These are phyloP conservation scores for Cunninghamia lanceolata DNA, from an alignment of 75 land plant genomes.

Conservation along the genomic window DNA sequence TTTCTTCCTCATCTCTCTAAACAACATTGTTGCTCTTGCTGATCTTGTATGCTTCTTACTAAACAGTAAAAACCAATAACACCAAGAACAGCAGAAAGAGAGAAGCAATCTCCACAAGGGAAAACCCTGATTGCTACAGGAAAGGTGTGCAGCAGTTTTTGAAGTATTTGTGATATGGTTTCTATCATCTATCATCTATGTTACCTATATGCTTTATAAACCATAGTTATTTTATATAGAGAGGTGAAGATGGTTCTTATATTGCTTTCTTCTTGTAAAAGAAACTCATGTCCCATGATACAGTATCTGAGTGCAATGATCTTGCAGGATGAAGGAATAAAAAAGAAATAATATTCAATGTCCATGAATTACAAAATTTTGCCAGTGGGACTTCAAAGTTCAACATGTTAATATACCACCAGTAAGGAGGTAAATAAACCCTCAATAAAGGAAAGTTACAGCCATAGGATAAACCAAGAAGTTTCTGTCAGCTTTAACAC, in stretches of 20 bases:
- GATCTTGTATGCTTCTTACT: constrained; percentile 46
- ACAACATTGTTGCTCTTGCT: not conserved
- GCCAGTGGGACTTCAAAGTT: not conserved
- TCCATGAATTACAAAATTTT: no score
- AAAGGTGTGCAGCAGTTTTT: constrained; percentile 39
- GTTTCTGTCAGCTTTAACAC: no score
- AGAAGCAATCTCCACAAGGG: constrained; percentile 56
- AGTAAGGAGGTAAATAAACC: not conserved
- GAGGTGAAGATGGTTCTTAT: no score
- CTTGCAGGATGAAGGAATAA: not conserved
- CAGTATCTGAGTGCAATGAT: not conserved
- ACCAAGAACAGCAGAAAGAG: constrained; percentile 49
- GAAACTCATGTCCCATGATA: not conserved
- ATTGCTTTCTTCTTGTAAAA: no score
- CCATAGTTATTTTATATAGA: no score
- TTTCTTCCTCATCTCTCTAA: not conserved
- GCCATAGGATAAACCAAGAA: no score
- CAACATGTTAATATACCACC: not conserved
- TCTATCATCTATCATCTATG: not conserved
- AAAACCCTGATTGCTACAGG: constrained; percentile 81
- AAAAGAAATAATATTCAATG: not conserved
- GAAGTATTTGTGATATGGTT: not conserved
- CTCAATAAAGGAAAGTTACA: not conserved
- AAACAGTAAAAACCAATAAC: constrained; percentile 67
- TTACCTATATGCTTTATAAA: no score